These are phyloP conservation scores for Sporothrix brasiliensis DNA, from an alignment of 2,329 filamentous ascomycete species.

Conservation along the genomic window DNA sequence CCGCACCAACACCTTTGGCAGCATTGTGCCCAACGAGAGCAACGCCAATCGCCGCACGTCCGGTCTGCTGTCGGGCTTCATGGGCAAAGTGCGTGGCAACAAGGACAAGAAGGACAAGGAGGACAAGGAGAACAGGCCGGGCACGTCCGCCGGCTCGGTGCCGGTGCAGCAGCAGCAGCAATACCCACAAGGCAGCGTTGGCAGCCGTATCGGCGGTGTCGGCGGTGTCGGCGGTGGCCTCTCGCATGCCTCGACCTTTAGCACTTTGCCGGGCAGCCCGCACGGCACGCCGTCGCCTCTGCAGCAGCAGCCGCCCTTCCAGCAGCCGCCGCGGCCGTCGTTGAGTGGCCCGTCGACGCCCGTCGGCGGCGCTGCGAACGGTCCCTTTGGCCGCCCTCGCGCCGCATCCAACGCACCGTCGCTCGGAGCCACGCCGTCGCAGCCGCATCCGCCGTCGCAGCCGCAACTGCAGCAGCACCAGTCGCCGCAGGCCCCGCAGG, in stretches of 20 bases:
- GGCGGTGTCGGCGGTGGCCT: background rate
- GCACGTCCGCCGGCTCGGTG: background rate
- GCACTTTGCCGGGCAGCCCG: background rate
- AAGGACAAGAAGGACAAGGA: slow-evolving; percentile 5
- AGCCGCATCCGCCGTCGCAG: slow-evolving; percentile 1
- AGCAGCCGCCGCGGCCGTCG: slow-evolving; percentile 2
- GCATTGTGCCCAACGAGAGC: slow-evolving; percentile 21
- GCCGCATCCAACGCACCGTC: slow-evolving; percentile 29
- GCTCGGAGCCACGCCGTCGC: background rate
- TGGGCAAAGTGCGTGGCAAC: slow-evolving; percentile 32
- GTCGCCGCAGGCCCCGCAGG: background rate
- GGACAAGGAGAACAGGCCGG: background rate
- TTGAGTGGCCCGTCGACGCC: slow-evolving; percentile 14
- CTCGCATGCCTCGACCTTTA: background rate
- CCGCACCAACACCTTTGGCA: slow-evolving; percentile 31
- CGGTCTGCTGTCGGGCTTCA: slow-evolving; percentile 30
- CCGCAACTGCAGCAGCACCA: background rate
- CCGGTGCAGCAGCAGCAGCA: slow-evolving; percentile 6
- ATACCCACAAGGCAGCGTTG: slow-evolving; percentile 8
- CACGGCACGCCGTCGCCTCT: background rate
- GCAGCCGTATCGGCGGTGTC: background rate
- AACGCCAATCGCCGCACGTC: slow-evolving; percentile 25
- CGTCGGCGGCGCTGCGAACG: background rate
- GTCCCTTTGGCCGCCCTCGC: slow-evolving; percentile 24
- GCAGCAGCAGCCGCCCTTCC: background rate